Percentiles rank a stretch among this genome's conserved stretches.
These are phyloP conservation scores for Scheffersomyces lignicola DNA, from an alignment of 1,139 yeast species.

Conservation along the genomic window DNA sequence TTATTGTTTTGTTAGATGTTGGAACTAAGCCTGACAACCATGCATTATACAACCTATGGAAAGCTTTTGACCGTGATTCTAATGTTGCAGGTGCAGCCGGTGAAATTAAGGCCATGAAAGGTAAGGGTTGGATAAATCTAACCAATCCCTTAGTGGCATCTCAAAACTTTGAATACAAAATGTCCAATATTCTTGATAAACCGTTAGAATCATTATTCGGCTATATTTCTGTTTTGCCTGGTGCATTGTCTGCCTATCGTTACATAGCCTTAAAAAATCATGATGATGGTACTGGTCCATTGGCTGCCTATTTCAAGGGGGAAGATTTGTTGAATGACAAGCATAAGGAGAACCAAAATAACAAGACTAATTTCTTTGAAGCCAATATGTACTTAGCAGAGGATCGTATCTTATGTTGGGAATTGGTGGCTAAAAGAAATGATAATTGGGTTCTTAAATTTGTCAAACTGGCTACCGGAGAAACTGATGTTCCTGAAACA, in stretches of 20 bases:
- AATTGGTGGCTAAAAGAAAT: conserved; percentile 80
- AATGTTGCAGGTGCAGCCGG: conserved; percentile 99
- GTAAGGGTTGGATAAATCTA: conserved; percentile 76
- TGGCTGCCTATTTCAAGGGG: conserved; percentile 85
- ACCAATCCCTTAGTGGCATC: conserved; percentile 93
- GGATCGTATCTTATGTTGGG: conserved; percentile 97
- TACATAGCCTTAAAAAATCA: conserved; percentile 83
- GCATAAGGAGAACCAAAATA: conserved; percentile 31
- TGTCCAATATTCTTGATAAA: conserved; percentile 92
- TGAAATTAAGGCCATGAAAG: conserved; percentile 91
- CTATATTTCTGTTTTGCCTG: conserved; percentile 90
- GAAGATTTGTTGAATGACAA: conserved; percentile 55
- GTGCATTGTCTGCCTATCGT: conserved; percentile 93
- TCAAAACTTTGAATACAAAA: conserved; percentile 94
- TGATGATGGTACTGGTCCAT: conserved; percentile 90
- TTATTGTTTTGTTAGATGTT: conserved; percentile 80
- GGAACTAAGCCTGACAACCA: conserved; percentile 88
- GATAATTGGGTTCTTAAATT: conserved; percentile 93
- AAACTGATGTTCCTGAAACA: conserved; percentile 94
- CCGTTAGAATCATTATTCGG: conserved; percentile 94
- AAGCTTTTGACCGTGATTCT: conserved; percentile 92
- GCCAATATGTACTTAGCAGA: conserved; percentile 98
- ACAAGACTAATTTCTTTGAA: conserved; percentile 73
- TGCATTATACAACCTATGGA: conserved; percentile 91
- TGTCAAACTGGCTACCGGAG: conserved; percentile 92